Evolutionary conservation across 2,329 filamentous ascomycete genomes (phyloP).

Genomic region (Colletotrichum viniferum): DNA sequence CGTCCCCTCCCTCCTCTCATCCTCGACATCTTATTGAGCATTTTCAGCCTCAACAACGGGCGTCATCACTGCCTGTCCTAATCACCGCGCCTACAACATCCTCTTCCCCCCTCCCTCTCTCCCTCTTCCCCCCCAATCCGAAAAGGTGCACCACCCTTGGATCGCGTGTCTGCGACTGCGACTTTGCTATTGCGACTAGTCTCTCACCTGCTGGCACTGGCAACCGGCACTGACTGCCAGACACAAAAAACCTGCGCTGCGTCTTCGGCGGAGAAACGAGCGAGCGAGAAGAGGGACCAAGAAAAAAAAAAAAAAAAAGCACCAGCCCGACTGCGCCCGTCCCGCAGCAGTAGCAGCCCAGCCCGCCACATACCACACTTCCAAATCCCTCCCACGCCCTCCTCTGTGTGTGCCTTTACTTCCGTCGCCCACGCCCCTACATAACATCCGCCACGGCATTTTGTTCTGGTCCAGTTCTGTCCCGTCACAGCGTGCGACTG

Average conservation of each 20-base stretch:
- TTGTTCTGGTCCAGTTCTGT: neutral
- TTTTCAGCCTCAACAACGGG: conserved; percentile 4
- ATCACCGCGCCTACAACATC: neutral
- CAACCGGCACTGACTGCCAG: neutral
- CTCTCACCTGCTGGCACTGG: neutral
- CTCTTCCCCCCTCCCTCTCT: neutral
- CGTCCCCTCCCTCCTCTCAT: conserved; percentile 10
- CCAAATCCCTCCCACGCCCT: conserved; percentile 7
- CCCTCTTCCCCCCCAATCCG: neutral
- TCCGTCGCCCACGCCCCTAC: conserved; percentile 8
- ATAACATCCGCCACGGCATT: conserved; percentile 18
- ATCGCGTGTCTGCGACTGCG: conserved; percentile 13
- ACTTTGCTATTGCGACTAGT: neutral
- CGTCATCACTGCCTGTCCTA: neutral
- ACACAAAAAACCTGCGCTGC: neutral
- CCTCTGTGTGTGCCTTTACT: neutral
- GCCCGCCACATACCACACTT: conserved; percentile 8
- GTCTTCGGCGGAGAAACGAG: conserved; percentile 19
- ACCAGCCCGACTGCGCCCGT: conserved; percentile 16
- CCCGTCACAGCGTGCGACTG: conserved; percentile 14
- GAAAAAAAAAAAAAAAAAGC: neutral
- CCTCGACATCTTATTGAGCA: neutral
- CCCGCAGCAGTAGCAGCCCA: neutral
- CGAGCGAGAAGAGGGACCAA: neutral
- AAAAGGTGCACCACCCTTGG: neutral